Conservation (phyloP, 2,329 filamentous ascomycete species). For the Aspergillus transmontanensis region DNA sequence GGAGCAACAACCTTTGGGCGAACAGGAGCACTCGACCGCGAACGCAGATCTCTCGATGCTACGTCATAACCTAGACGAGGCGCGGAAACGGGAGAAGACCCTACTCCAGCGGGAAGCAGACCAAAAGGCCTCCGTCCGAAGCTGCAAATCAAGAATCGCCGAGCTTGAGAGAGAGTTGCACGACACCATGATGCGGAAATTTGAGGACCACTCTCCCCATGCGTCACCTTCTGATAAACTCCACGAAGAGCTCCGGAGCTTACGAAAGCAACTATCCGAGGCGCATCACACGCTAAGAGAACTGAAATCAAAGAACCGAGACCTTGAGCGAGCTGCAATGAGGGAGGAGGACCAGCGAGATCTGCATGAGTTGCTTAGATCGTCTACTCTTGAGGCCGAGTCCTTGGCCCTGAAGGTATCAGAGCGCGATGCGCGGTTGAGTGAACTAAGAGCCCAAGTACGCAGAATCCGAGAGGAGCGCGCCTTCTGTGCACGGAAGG, state of each 20-base stretch:
- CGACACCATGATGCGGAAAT: slow-evolving; percentile 58
- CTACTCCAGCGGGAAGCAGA: slow-evolving; percentile 66
- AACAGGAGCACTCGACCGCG: slow-evolving; percentile 36
- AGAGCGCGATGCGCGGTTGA: slow-evolving; percentile 68
- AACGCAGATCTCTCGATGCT: slow-evolving; percentile 60
- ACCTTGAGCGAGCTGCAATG: slow-evolving; percentile 54
- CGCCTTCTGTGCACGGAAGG: slow-evolving; percentile 42
- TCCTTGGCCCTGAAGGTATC: slow-evolving; percentile 72
- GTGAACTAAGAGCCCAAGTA: slow-evolving; percentile 60
- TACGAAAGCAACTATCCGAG: slow-evolving; percentile 63
- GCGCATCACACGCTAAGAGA: slow-evolving; percentile 64
- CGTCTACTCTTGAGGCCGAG: slow-evolving; percentile 56
- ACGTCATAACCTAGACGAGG: slow-evolving; percentile 63
- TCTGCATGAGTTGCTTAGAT: slow-evolving; percentile 50
- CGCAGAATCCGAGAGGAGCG: slow-evolving; percentile 60
- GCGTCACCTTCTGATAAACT: slow-evolving; percentile 50
- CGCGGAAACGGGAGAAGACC: slow-evolving; percentile 67
- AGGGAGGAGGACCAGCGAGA: slow-evolving; percentile 47
- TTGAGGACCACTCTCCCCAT: slow-evolving; percentile 55
- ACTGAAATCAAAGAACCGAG: slow-evolving; percentile 52
- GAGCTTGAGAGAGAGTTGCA: slow-evolving; percentile 70
- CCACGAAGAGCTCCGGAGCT: slow-evolving; percentile 57
- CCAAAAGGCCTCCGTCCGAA: slow-evolving; percentile 64
- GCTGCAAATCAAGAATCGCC: slow-evolving; percentile 65
- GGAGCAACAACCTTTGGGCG: slow-evolving; percentile 53